These are phyloP conservation scores for Groenewaldozyma salmanticensis DNA, from an alignment of 805 yeast species.

Conservation along the genomic window DNA sequence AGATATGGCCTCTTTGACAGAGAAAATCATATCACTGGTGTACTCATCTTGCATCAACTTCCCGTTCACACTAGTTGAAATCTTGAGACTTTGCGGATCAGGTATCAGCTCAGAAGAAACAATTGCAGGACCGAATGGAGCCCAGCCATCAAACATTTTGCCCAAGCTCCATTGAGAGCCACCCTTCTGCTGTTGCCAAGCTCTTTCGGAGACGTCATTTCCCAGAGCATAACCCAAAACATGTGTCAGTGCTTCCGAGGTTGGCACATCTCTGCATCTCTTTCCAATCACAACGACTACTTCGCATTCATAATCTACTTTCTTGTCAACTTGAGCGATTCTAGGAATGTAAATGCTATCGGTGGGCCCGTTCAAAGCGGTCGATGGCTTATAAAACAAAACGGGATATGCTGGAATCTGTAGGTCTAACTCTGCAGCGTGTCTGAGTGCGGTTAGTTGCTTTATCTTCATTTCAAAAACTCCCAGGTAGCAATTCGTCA, in stretches of 20 bases:
- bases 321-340: conserved; percentile 24
- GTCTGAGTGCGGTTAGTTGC: conserved; percentile 14
- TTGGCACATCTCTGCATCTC: conserved; percentile 34
- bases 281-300: conserved; percentile 45
- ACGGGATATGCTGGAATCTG: conserved; percentile 41
- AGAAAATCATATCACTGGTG: conserved; percentile 37
- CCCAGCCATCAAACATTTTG: conserved; percentile 47
- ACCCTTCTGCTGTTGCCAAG: conserved; percentile 46
- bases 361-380: conserved; percentile 36
- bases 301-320: conserved; percentile 46
- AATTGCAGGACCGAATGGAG: conserved; percentile 48
- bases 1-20: conserved; percentile 34
- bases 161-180: conserved; percentile 46
- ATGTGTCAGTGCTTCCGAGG: conserved; percentile 35
- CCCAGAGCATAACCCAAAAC: conserved; percentile 46
- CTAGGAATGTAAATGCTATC: conserved; percentile 32
- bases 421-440: conserved; percentile 32
- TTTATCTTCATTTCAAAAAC: conserved; percentile 1
- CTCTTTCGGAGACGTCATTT: conserved; percentile 47
- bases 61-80: conserved; percentile 39
- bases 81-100: conserved; percentile 29
- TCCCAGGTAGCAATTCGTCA: conserved; percentile 10
- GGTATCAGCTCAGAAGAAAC: conserved; percentile 28
- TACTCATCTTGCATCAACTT: conserved; percentile 19
- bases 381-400: conserved; percentile 41